These are phyloP conservation scores for Rutstroemia sp. DNA, from an alignment of 2,329 filamentous ascomycete species.

Conservation along the genomic window DNA sequence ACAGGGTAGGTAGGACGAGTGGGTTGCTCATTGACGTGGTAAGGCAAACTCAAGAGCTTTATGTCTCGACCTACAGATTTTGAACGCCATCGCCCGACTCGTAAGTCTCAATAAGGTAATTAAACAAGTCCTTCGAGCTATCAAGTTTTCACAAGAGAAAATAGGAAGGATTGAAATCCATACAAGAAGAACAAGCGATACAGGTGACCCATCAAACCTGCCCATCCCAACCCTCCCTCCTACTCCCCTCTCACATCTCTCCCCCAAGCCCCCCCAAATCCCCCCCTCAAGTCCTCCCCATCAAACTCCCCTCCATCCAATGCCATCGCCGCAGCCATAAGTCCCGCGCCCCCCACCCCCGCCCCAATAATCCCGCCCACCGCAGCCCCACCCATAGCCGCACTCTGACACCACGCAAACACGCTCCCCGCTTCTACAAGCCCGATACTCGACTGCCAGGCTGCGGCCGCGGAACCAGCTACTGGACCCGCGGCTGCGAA, in stretches of 20 bases:
- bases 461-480: conserved; percentile 21
- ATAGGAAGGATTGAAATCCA: too few species aligned
- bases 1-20: too few species aligned
- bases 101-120: too few species aligned
- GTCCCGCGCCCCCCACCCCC: background rate
- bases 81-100: too few species aligned
- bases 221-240: too few species aligned
- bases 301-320: background rate
- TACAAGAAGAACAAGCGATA: too few species aligned
- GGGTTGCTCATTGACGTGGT: too few species aligned
- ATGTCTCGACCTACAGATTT: too few species aligned
- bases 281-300: background rate
- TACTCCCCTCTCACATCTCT: conserved; percentile 5
- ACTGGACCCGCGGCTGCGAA: conserved; percentile 21
- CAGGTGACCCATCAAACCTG: too few species aligned
- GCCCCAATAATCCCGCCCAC: background rate
- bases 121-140: too few species aligned
- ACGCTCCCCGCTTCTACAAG: conserved; percentile 24
- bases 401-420: conserved; percentile 28
- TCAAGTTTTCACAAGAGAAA: too few species aligned
- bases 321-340: background rate
- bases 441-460: conserved; percentile 23
- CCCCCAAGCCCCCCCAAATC: background rate
- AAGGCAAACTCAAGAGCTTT: too few species aligned
- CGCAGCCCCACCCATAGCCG: background rate